Conservation (phyloP, 768 basidiomycete genomes). For the Boletus vinaceobasis region DNA sequence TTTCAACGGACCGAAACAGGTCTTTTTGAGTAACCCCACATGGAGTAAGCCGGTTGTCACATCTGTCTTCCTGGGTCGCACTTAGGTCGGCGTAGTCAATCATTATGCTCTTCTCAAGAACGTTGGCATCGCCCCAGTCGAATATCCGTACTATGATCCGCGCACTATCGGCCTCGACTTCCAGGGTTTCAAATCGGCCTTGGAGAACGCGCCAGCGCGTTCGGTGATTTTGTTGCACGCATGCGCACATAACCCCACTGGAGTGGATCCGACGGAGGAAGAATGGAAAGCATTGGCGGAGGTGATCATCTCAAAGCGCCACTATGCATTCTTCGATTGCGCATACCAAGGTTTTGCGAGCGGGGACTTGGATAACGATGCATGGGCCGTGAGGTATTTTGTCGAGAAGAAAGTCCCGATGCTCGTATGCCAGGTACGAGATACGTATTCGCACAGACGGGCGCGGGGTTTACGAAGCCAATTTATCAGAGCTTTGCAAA, state of each 20-base stretch:
- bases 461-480: slow-evolving; percentile 7
- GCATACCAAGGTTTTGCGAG: slow-evolving; percentile 98
- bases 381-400: slow-evolving; percentile 89
- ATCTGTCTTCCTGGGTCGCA: not conserved
- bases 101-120: slow-evolving; percentile 90
- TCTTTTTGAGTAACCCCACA: slow-evolving; percentile 90
- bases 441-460: not conserved
- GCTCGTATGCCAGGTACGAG: slow-evolving; percentile 78
- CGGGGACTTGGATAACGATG: slow-evolving; percentile 87
- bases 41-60: slow-evolving; percentile 64
- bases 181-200: slow-evolving; percentile 55
- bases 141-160: slow-evolving; percentile 94
- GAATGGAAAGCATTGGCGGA: slow-evolving; percentile 83
- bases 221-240: slow-evolving; percentile 91
- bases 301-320: slow-evolving; percentile 64
- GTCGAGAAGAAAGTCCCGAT: slow-evolving; percentile 68
- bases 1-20: slow-evolving; percentile 58
- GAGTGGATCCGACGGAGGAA: slow-evolving; percentile 86
- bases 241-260: slow-evolving; percentile 97
- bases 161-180: slow-evolving; percentile 86
- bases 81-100: slow-evolving; percentile 50
- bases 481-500: slow-evolving; percentile 85
- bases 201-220: slow-evolving; percentile 63
- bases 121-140: slow-evolving; percentile 80
- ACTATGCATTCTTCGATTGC: slow-evolving; percentile 92